Base-by-base conservation (phyloP, 768 basidiomycete genomes). In the Exidia glandulosa region DNA sequence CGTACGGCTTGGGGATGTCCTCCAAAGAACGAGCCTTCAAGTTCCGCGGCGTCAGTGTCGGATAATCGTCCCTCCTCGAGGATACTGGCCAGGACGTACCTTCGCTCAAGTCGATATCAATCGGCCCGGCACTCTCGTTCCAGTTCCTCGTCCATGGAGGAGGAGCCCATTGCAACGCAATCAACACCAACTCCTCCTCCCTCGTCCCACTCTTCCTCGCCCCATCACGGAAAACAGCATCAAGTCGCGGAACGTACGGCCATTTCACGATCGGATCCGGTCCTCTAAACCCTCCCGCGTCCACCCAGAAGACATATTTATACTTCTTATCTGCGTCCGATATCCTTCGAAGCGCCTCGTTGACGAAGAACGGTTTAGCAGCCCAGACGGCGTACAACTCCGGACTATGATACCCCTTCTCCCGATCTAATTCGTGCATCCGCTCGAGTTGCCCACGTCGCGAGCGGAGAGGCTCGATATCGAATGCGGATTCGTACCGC, bases 11-110 rank as follows among this genome's bases (percentile, higher is more conserved):
- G 34, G 2, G 76, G 77, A 1, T 75, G 67, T 7, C 81, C 81
- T 6, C 83, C 82, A 59, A 83, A 83, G 66, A 83, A 83, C 1
- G 81, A 81, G 16, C 79, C 82, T 81, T n/a, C n/a, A n/a, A n/a
- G n/a, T n/a, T n/a, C n/a, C n/a, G n/a, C n/a, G n/a, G n/a, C n/a
- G n/a, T n/a, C n/a, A n/a, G n/a, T n/a, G n/a, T 62, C 14, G 47
- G 13, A 48, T 3, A 37, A 23, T 14, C 27, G 36, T n/a, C 29
- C 37, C 13, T 16, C 57, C 37, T 3, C 25, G 30, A 32, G 29
- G n/a, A 31, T 13, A 36, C 10, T 19, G 37, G 25, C 25, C 27
- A 19, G 19, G 25, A 64, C 73, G 32, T 50, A 79, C 82, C 81
- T 75, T 82, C 76, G 61, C 79, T 79, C 54, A 84, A 72, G 29